Base-by-base conservation (phyloP, 768 basidiomycete genomes). In the Melanogaster broomeanus region DNA sequence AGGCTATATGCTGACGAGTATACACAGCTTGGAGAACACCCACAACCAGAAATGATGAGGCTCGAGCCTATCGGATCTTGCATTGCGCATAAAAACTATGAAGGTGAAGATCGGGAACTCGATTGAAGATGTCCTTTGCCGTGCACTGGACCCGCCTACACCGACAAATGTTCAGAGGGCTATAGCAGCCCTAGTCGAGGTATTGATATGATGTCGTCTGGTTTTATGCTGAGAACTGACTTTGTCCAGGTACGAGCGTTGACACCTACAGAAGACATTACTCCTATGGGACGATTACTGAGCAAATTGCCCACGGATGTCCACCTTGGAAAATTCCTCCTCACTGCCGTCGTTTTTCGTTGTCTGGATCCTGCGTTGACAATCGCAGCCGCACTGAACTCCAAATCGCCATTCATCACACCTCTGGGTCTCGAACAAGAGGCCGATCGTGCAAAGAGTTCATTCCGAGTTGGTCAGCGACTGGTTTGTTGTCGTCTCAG, bases 291-390 rank as follows among this genome's bases (percentile, higher is more conserved):
- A 35, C 77, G 85, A 47, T 74, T 96, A 21, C 77, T 99, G 35
- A 93, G 91, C 73, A 90, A 91, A 65, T 75, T 99, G 34, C 96
- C 96, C 0, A 91, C 93, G 41, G 96, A 99, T 64, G 95, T 98
- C 15, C 93, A 98, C 65, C 81, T 97, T 4, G 95, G 94, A 34
- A 97, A 98, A 73, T 90, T 98, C 65, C 76, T 98, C 15, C 75
- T 98, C 37, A 82, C 85, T 22, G 88, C 94, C 6, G 85, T 87
- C 2, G 66, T 93, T 34, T 90, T 98, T 67, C 82, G 84, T 40
- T 98, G 96, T 65, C 73, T 98, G 55, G 96, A 98, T 69, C 92
- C 95, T 2, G 96, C 93, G n/a, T 76, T 99, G 43, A 97, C 96
- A 6, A 94, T 99, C 52, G 93, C 93, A 15, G 96, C 96, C 6